Base-by-base conservation (phyloP, 2,329 filamentous ascomycete genomes). In the Metarhizium humberi region DNA sequence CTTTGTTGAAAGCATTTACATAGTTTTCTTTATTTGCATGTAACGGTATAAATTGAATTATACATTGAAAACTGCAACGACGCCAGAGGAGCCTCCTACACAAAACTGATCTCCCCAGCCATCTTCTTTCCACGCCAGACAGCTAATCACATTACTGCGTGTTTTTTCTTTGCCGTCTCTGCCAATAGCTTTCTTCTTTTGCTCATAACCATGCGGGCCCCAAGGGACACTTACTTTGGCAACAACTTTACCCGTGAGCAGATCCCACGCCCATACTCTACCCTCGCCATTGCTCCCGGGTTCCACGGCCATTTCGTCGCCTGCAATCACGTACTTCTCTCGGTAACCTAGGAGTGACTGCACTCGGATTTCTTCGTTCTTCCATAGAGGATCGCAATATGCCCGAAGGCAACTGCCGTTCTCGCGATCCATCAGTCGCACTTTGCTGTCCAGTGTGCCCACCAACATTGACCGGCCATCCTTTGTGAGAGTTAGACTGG, bases 361-460 rank as follows among this genome's bases (percentile, higher is more conserved):
- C 36, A 95, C 78, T n/a, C 90, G 77, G 58, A 94, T 73, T 50
- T 85, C 83, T 58, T 80, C 80, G 66, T 94, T 95, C 61, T 74
- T 72, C 72, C 78, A 78, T 2, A 62, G 72, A 0, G 75, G 70
- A 34, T 81, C 79, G 18, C 77, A 77, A 64, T 94, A 96, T 1
- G 80, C 82, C 65, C 87, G 84, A 55, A 96, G 73, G 55, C 91
- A 82, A 29, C 81, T 79, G 30, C 92, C 92, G 56, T 81, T 82
- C 51, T 79, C 76, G 30, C 88, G 81, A 71, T 96, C 92, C 78
- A 97, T 87, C 58, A 97, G 74, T 45, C 92, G 78, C 32, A 96
- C 68, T 60, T 81, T 84, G 51, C 83, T 86, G 68, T 96, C 92
- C 58, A 96, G 73, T 48, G 80, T 84, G 14, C 86, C 85, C 3